Conservation (phyloP, 108 stramenopile genomes). For the Bacterosira constricta region DNA sequence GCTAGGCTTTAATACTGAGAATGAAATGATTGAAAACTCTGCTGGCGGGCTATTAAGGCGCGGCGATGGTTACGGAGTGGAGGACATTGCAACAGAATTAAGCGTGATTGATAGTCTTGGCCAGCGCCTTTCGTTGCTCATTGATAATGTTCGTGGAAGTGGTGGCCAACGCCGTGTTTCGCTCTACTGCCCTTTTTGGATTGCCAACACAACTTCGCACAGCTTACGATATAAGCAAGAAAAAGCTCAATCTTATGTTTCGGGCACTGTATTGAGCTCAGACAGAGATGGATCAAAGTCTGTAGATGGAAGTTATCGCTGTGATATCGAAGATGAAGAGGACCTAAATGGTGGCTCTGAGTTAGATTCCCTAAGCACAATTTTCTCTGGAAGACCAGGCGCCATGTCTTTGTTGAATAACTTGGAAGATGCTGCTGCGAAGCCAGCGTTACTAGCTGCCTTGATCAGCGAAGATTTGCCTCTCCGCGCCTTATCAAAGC, state of each 20-base stretch:
- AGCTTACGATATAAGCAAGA: slow-evolving; percentile 87
- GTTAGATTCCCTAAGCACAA: slow-evolving; percentile 45
- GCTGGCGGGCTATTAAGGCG: slow-evolving; percentile 15
- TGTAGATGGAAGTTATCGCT: slow-evolving; percentile 69
- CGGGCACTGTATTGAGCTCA: slow-evolving; percentile 71
- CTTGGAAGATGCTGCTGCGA: slow-evolving; percentile 27
- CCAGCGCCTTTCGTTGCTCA: slow-evolving; percentile 76
- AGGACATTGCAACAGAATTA: slow-evolving; percentile 73
- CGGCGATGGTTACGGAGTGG: slow-evolving; percentile 52
- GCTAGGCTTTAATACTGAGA: slow-evolving; percentile 23
- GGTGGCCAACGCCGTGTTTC: slow-evolving; percentile 89
- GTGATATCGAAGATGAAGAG: neutral
- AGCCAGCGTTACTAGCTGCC: slow-evolving; percentile 46
- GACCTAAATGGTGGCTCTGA: slow-evolving; percentile 23
- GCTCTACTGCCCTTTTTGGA: slow-evolving; percentile 93
- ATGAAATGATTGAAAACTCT: slow-evolving; percentile 9
- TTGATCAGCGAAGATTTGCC: slow-evolving; percentile 75
- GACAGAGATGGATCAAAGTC: slow-evolving; percentile 53
- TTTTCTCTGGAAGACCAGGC: slow-evolving; percentile 82
- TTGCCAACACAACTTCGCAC: slow-evolving; percentile 92
- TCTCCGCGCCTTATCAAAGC: slow-evolving; percentile 61
- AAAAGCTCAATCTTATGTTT: slow-evolving; percentile 60
- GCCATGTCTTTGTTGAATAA: slow-evolving; percentile 55
- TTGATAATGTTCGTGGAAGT: slow-evolving; percentile 90
- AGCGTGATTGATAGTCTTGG: slow-evolving; percentile 87